Evolutionary conservation across 805 yeast species (phyloP).

Genomic region (Candida silvicultrix): DNA sequence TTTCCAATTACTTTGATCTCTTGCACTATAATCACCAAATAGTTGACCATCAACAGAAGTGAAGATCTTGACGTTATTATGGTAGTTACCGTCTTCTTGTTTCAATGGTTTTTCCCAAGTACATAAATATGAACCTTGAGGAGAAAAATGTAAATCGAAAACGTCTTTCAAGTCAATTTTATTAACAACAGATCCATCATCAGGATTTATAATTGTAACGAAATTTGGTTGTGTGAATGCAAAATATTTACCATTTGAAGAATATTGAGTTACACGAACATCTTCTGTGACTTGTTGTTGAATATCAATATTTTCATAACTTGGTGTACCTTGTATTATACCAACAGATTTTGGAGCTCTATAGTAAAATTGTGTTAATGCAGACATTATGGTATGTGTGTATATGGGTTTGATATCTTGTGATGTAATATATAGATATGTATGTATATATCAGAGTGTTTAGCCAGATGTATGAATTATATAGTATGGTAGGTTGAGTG

Average conservation of each 20-base stretch:
- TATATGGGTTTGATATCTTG: not conserved
- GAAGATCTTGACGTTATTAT: constrained; percentile 76
- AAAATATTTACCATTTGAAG: constrained; percentile 61
- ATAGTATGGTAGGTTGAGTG: too few species aligned
- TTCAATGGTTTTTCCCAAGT: constrained; percentile 88
- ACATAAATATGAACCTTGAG: constrained; percentile 72
- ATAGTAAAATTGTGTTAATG: constrained; percentile 22
- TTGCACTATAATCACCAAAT: constrained; percentile 62
- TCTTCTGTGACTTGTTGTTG: constrained; percentile 30
- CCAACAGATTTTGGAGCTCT: constrained; percentile 55
- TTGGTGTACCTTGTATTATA: constrained; percentile 41
- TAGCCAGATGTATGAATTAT: too few species aligned
- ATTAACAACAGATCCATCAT: constrained; percentile 38
- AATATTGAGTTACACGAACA: constrained; percentile 59
- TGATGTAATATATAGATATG: too few species aligned
- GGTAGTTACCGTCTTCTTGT: constrained; percentile 67
- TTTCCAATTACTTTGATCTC: constrained; percentile 85
- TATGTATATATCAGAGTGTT: too few species aligned
- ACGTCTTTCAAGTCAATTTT: constrained; percentile 57
- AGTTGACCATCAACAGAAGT: constrained; percentile 42
- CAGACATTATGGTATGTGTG: constrained; percentile 9
- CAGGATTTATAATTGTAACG: constrained; percentile 55
- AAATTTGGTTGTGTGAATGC: constrained; percentile 65
- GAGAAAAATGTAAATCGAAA: constrained; percentile 83
- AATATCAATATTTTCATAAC: constrained; percentile 20